Evolutionary conservation across 257 asterid genomes (phyloP), one percentile per base, ranked within the genome.

Genomic region (Penstemon barbatus): DNA sequence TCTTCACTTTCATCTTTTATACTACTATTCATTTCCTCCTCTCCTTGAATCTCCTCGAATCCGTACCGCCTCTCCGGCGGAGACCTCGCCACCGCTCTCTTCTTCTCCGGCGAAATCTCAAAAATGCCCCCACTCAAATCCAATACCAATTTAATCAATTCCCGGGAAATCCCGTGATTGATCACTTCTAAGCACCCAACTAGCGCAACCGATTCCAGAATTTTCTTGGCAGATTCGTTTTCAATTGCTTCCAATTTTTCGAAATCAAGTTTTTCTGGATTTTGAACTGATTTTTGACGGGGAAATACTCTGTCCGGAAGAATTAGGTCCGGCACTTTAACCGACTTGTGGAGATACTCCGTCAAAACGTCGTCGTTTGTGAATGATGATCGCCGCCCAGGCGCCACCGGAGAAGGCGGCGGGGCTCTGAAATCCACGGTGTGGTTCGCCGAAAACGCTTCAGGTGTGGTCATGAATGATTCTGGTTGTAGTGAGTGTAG

Each of bases 391-490:
- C 84, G 74, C 44, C 89, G 73, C 5, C 96, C 94, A 1, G 90
- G 81, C 38, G 88, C 97, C 64, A 87, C 87, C 6, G 98, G 98
- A 49, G 98, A 92, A 0, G 97, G 98, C 19, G 98, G 97, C 2
- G 98, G 97, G 0, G 98, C 98, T 42, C 92, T 89, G 80, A 92
- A 92, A 69, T 89, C 88, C 44, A 79, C 77, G 69, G 83, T 64
- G 57, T 71, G 79, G 69, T 51, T 78, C 50, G 73, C 85, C 51
- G 66, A 70, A 57, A 79, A 39, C 39, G 78, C 19, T 60, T 80
- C 91, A 7, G 89, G 89, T 57, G 87, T 80, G 60, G 83, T 83
- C 92, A 82, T 83, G 2, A 25, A 63, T 57, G 11, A 33, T 8
- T 48, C 18, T 36, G 43, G 62, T 6, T 13, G 5, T 19, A 12